phyloP scores from a whole-genome alignment of 495 filamentous ascomycete genomes.

The Astrothelium subdiscretum region DNA sequence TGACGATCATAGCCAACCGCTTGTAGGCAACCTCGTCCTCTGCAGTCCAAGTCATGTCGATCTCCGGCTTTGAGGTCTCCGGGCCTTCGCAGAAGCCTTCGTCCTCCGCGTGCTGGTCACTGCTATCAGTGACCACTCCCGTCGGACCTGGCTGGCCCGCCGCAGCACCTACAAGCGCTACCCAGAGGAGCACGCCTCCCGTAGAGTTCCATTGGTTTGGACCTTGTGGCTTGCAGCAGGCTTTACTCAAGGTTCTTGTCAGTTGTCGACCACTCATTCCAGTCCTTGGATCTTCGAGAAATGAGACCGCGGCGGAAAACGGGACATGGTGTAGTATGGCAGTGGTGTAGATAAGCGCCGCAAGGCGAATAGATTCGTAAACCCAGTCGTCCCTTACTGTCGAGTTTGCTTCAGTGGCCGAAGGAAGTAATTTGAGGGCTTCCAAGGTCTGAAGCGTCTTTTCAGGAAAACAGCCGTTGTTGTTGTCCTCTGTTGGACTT shows the following conservation, averaged over 20 bases:
- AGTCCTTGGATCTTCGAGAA: neutral
- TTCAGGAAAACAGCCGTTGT: neutral
- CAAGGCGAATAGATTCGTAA: neutral
- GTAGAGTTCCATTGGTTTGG: neutral
- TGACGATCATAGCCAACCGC: neutral
- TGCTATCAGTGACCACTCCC: neutral
- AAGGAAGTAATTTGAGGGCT: neutral
- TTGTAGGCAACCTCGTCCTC: neutral
- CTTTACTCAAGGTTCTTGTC: neutral
- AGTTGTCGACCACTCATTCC: neutral
- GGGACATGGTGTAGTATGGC: neutral
- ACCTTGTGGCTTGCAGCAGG: neutral
- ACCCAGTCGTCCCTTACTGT: neutral
- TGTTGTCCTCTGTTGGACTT: too few species aligned
- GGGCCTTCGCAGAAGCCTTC: neutral
- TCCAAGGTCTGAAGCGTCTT: neutral
- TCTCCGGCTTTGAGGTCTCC: neutral
- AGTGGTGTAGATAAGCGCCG: neutral
- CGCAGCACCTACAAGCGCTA: neutral
- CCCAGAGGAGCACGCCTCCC: neutral
- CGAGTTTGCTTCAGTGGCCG: neutral
- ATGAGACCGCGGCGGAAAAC: neutral
- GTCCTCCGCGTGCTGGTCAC: neutral
- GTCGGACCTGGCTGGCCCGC: neutral
- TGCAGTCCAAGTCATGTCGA: neutral